Evolutionary conservation across 805 yeast genomes (phyloP).

Genomic region (Candida chauliodis): DNA sequence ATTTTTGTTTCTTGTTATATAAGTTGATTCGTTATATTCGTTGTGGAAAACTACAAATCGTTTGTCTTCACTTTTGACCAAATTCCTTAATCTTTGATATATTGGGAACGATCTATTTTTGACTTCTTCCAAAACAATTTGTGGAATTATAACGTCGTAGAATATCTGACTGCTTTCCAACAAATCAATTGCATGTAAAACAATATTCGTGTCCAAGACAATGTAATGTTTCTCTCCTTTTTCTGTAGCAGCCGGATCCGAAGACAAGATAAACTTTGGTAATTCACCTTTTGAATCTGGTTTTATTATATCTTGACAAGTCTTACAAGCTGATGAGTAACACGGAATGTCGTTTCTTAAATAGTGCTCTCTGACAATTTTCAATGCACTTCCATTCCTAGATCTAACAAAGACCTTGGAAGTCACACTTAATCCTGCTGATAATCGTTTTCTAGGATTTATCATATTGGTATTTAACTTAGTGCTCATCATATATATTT

Average conservation of each 20-base stretch:
- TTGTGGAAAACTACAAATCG: slow-evolving; percentile 90
- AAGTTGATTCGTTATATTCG: slow-evolving; percentile 77
- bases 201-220: slow-evolving; percentile 84
- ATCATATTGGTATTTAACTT: slow-evolving; percentile 12
- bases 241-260: slow-evolving; percentile 48
- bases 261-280: slow-evolving; percentile 66
- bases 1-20: slow-evolving; percentile 52
- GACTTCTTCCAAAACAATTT: slow-evolving; percentile 91
- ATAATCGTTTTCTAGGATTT: slow-evolving; percentile 31
- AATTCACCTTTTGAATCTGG: slow-evolving; percentile 66
- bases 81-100: slow-evolving; percentile 74
- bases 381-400: slow-evolving; percentile 83
- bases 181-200: slow-evolving; percentile 83
- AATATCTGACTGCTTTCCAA: slow-evolving; percentile 75
- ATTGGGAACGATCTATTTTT: slow-evolving; percentile 83
- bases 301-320: slow-evolving; percentile 53
- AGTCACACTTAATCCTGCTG: slow-evolving; percentile 55
- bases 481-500: slow-evolving; percentile 4
- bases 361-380: slow-evolving; percentile 92
- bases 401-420: slow-evolving; percentile 91
- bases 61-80: slow-evolving; percentile 73
- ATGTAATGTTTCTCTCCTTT: slow-evolving; percentile 71
- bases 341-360: slow-evolving; percentile 91
- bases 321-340: slow-evolving; percentile 64
- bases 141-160: slow-evolving; percentile 91